Percentiles rank a stretch among this genome's conserved stretches.
Evolutionary conservation across 2,329 filamentous ascomycete species (phyloP).

Genomic region (Beauveria bassiana): DNA sequence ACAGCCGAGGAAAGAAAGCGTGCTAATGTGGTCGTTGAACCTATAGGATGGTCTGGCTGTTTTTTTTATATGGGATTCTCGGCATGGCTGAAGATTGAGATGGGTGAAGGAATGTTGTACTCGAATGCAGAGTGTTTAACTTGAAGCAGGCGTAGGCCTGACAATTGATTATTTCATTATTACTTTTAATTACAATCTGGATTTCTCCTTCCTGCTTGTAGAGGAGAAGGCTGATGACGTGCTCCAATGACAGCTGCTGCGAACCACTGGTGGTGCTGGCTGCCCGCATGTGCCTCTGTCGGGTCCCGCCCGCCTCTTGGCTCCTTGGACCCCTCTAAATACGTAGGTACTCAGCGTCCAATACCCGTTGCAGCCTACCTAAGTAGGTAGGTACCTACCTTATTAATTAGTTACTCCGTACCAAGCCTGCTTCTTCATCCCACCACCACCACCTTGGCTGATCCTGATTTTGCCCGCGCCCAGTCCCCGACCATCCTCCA

Average conservation of each 20-base stretch:
- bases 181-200: background rate
- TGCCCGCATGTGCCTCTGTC: no score
- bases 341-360: no score
- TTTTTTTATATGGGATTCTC: background rate
- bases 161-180: background rate
- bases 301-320: no score
- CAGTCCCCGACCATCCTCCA: background rate
- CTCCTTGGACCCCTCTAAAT: no score
- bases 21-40: background rate
- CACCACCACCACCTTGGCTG: background rate
- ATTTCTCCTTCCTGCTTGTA: background rate
- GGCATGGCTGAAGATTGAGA: background rate
- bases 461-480: constrained; percentile 6
- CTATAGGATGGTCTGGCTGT: background rate
- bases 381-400: no score
- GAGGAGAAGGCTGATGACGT: no score
- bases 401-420: no score
- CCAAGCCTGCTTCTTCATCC: background rate
- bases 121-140: no score
- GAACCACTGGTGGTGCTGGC: no score
- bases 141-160: background rate
- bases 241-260: no score
- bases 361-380: no score
- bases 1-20: background rate
- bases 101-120: background rate